These are phyloP conservation scores for Fraxinus latifolia DNA, from an alignment of 305 asterid genomes.

Conservation along the genomic window DNA sequence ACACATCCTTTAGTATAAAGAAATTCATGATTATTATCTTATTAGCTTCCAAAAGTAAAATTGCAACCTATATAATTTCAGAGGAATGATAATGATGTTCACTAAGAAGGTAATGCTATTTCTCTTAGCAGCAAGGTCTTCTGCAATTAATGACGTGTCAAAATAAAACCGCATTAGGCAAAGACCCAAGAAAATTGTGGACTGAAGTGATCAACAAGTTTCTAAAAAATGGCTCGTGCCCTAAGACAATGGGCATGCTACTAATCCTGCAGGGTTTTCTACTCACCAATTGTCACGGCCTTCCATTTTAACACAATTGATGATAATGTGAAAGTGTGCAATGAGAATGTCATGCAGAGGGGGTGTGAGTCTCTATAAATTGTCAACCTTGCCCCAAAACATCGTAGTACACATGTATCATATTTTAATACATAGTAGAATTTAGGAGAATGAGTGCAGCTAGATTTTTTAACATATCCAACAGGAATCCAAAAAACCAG, in stretches of 20 bases:
- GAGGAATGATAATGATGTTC: background rate
- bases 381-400: background rate
- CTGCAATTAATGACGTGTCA: background rate
- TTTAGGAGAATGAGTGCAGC: background rate
- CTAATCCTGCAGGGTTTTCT: background rate
- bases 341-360: background rate
- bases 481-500: background rate
- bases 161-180: background rate
- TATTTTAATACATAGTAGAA: background rate
- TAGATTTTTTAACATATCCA: background rate
- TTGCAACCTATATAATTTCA: background rate
- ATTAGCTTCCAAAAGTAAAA: background rate
- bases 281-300: background rate
- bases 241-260: background rate
- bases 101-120: background rate
- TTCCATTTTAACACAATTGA: background rate
- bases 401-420: background rate
- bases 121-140: background rate
- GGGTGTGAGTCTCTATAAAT: background rate
- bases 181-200: background rate
- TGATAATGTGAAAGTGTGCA: background rate
- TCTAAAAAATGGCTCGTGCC: background rate
- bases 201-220: background rate
- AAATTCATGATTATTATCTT: background rate
- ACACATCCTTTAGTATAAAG: constrained; percentile 6